Base-by-base conservation (phyloP, 1,284 basidiomycete genomes). In the Tilletiaria anomala region DNA sequence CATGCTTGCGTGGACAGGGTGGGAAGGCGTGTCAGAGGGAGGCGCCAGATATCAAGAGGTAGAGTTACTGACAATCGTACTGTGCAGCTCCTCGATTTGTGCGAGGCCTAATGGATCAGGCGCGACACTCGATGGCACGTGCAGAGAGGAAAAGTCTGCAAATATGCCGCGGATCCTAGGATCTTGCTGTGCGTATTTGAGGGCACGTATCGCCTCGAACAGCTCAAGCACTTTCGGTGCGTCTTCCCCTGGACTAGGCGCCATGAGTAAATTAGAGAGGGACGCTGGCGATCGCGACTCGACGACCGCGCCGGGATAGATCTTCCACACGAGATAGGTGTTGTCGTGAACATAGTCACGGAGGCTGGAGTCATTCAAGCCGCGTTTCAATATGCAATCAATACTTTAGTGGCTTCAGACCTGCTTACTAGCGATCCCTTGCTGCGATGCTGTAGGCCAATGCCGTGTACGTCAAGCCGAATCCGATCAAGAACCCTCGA, bases 21-120 rank as follows among this genome's bases (percentile, higher is more conserved):
- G n/a, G n/a, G n/a, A n/a, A n/a, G n/a, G n/a, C n/a, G n/a, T n/a
- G n/a, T n/a, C n/a, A n/a, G n/a, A n/a, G n/a, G n/a, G n/a, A n/a
- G n/a, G n/a, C n/a, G n/a, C n/a, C n/a, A n/a, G n/a, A n/a, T n/a
- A n/a, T n/a, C n/a, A n/a, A n/a, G n/a, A n/a, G n/a, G n/a, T n/a
- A n/a, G n/a, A n/a, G n/a, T n/a, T n/a, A n/a, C n/a, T n/a, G n/a
- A 40, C 29, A n/a, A 71, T 50, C 2, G 69, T 66, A 32, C 65
- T 61, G 36, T 67, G 58, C 10, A 71, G 53, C 48, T 71, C 70
- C 49, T 71, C 70, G 37, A 70, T 55, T 50, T 71, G 70, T 0
- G 70, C 70, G 5, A 70, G 43, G 0, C 70, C 69, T n/a, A 70
- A 58, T 3, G 54, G 35, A 43, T 53, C 38, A 12, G 50, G 50